Conservation (phyloP, 1,284 basidiomycete species). For the Megacollybia platyphylla region DNA sequence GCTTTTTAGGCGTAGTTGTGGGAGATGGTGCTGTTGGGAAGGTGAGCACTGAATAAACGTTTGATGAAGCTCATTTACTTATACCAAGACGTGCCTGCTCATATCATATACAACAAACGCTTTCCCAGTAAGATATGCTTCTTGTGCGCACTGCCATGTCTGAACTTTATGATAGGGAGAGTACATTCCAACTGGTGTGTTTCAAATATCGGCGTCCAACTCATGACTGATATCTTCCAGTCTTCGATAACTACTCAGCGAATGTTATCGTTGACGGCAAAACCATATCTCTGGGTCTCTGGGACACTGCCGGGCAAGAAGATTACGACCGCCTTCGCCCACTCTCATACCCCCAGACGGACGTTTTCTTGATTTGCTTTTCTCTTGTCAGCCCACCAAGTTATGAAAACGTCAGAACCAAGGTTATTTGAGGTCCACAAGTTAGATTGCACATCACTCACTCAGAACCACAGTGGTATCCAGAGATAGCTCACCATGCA, state of each 20-base stretch:
- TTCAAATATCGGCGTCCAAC: too few species aligned
- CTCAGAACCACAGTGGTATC: slow-evolving; percentile 65
- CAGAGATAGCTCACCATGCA: slow-evolving; percentile 94
- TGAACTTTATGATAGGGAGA: slow-evolving; percentile 55
- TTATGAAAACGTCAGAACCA: slow-evolving; percentile 97
- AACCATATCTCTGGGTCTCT: slow-evolving; percentile 93
- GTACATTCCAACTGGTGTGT: slow-evolving; percentile 88
- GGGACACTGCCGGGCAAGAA: slow-evolving; percentile 99
- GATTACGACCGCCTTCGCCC: slow-evolving; percentile 98
- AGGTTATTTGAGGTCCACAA: slow-evolving; percentile 38
- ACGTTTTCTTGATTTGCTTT: slow-evolving; percentile 99
- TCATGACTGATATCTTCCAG: slow-evolving; percentile 19
- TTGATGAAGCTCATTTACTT: slow-evolving; percentile 2
- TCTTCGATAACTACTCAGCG: slow-evolving; percentile 92
- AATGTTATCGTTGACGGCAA: slow-evolving; percentile 99
- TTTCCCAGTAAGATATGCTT: slow-evolving; percentile 60
- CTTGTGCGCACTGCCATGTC: slow-evolving; percentile 8
- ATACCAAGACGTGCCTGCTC: slow-evolving; percentile 80
- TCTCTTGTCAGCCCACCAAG: slow-evolving; percentile 94
- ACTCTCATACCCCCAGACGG: slow-evolving; percentile 97
- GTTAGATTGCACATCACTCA: slow-evolving; percentile 2
- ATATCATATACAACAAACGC: slow-evolving; percentile 97
- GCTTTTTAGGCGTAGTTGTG: slow-evolving; percentile 79
- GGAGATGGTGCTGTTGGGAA: slow-evolving; percentile 99
- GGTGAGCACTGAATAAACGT: slow-evolving; percentile 32